Conservation (phyloP, 768 basidiomycete species). For the Scleroderma citrinum region DNA sequence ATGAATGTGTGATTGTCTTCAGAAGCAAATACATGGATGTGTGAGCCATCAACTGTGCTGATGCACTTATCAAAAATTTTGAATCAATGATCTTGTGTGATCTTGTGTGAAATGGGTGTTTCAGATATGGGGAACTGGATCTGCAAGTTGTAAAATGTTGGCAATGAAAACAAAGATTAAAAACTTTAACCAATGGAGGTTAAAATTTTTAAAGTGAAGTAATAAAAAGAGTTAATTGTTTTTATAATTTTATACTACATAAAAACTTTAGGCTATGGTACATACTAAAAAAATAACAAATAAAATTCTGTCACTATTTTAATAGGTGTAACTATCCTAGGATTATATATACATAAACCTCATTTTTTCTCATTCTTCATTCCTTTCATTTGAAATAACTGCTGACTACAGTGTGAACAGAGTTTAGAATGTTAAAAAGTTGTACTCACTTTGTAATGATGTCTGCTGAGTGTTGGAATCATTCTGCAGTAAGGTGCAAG, state of each 20-base stretch:
- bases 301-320: too few species aligned
- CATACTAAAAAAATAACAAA: too few species aligned
- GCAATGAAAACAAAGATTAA: background rate
- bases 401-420: too few species aligned
- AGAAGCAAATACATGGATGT: background rate
- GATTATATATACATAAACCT: too few species aligned
- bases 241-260: too few species aligned
- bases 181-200: too few species aligned
- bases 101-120: background rate
- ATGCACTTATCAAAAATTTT: slow-evolving; percentile 1
- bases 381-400: background rate
- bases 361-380: too few species aligned
- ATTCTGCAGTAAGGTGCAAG: background rate
- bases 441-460: background rate
- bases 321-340: too few species aligned
- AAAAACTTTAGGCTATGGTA: too few species aligned
- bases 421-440: background rate
- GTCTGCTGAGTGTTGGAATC: background rate
- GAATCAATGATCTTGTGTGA: background rate
- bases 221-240: too few species aligned
- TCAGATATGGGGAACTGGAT: background rate
- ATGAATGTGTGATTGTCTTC: background rate
- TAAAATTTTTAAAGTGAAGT: too few species aligned
- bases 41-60: background rate
- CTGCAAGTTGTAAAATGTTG: background rate